phyloP scores from a whole-genome alignment of 306 rosid genomes.

The Vicia villosa region DNA sequence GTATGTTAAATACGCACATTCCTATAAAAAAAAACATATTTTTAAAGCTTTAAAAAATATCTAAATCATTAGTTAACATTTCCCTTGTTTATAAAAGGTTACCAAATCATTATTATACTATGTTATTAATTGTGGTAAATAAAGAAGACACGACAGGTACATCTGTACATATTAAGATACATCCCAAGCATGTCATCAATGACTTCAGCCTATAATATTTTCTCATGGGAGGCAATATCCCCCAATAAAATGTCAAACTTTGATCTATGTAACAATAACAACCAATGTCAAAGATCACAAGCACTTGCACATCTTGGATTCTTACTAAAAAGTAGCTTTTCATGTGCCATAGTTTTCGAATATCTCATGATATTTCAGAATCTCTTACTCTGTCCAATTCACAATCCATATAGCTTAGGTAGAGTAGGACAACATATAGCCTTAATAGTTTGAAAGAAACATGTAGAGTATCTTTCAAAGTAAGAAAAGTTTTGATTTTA shows the following conservation, averaged over 20 bases:
- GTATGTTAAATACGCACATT: too few relatives aligned
- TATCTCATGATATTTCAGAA: not conserved
- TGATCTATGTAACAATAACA: not conserved
- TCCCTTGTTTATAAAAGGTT: too few relatives aligned
- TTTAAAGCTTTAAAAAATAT: too few relatives aligned
- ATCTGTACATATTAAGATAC: too few relatives aligned
- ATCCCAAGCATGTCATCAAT: not conserved
- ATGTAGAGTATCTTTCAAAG: not conserved
- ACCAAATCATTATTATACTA: too few relatives aligned
- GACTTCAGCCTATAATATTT: not conserved
- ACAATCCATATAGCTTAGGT: not conserved
- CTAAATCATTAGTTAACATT: too few relatives aligned
- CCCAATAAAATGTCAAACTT: not conserved
- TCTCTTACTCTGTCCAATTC: not conserved
- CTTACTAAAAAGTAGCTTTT: not conserved
- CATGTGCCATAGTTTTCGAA: not conserved
- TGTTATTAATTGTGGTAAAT: too few relatives aligned
- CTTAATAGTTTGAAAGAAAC: not conserved
- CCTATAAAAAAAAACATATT: too few relatives aligned
- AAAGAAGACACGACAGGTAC: too few relatives aligned
- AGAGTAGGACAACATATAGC: not conserved
- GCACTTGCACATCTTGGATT: not conserved
- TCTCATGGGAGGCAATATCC: conserved; percentile 4
- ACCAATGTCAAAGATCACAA: not conserved
- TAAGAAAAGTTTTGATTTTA: not conserved